Evolutionary conservation across 2,329 filamentous ascomycete genomes (phyloP), one percentile per base, ranked within the genome.

Genomic region (Pseudogymnoascus sp.): DNA sequence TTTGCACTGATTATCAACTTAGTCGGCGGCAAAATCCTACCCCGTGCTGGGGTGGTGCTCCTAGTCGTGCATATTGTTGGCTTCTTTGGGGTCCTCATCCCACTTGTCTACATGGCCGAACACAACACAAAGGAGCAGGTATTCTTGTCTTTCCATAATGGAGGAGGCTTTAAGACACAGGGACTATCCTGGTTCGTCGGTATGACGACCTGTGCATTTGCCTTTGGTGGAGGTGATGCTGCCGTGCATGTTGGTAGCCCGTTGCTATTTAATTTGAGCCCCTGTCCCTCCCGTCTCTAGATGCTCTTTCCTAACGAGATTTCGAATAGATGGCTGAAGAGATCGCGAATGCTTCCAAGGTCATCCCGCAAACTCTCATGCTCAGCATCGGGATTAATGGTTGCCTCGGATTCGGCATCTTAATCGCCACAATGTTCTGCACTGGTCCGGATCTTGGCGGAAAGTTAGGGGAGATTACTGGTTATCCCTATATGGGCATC

Each of bases 331-430:
- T 38, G 37, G 37, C 87, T 87, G 68, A 86, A 84, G 3, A 86
- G 73, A 65, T 88, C 77, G 8, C 86, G 79, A 56, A 89, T 85
- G 8, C 77, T 74, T 69, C 88, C 86, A 3, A 88, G 75, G 65
- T 84, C 77, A 38, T 80, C 37, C 37, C 37, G 14, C 37, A 16
- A 38, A 38, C 14, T 5, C 37, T 38, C 37, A 38, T 38, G 37
- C 37, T 38, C 37, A 38, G 37, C 14, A 7, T 38, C 37, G 37
- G 37, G 37, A 38, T 38, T 16, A 38, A 38, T 38, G 37, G 37
- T 7, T 38, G 37, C 37, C 14, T 38, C 12, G 37, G 37, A 38
- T 38, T 38, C 12, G 37, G 14, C 37, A 38, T 38, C 5, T 16
- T 38, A 14, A 16, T 38, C 37, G 37, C 37, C 37, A 38, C 37